Evolutionary conservation across 2,329 filamentous ascomycete species (phyloP).

Genomic region (Dactylonectria estremocensis): DNA sequence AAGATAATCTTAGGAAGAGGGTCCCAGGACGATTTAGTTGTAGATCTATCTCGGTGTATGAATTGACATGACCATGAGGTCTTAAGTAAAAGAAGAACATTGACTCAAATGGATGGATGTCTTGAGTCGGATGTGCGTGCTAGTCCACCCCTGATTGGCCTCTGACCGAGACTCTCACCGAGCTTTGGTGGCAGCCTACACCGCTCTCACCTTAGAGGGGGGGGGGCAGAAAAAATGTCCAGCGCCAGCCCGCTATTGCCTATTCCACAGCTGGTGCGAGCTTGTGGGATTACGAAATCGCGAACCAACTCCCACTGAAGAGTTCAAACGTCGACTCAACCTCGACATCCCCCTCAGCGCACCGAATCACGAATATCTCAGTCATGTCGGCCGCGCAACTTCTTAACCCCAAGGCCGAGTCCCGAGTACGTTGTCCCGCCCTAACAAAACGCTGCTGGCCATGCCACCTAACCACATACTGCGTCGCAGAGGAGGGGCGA

Average conservation of each 20-base stretch:
- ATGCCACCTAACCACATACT: conserved; percentile 46
- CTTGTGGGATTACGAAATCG: conserved; percentile 52
- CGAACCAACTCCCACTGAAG: conserved; percentile 42
- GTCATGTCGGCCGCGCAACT: conserved; percentile 97
- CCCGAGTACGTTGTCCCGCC: conserved; percentile 76
- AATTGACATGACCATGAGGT: neutral
- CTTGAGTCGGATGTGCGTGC: neutral
- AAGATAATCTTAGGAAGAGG: no score
- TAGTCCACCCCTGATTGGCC: conserved; percentile 15
- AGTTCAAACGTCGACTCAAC: conserved; percentile 36
- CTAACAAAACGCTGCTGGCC: conserved; percentile 35
- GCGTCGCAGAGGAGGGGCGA: conserved; percentile 87
- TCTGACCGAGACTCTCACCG: conserved; percentile 23
- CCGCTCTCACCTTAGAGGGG: conserved; percentile 49
- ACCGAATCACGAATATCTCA: conserved; percentile 37
- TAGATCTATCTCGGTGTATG: neutral
- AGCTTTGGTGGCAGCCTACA: conserved; percentile 44
- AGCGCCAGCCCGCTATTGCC: conserved; percentile 49
- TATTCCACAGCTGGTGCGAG: conserved; percentile 49
- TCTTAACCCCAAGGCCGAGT: conserved; percentile 99
- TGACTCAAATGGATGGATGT: conserved; percentile 1
- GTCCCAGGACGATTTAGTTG: no score
- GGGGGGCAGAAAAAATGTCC: conserved; percentile 55
- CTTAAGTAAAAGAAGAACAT: conserved; percentile 2
- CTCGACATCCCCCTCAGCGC: conserved; percentile 41